These are phyloP conservation scores for Hymenoscyphus fraxineus DNA, from an alignment of 2,329 filamentous ascomycete genomes.

Conservation along the genomic window DNA sequence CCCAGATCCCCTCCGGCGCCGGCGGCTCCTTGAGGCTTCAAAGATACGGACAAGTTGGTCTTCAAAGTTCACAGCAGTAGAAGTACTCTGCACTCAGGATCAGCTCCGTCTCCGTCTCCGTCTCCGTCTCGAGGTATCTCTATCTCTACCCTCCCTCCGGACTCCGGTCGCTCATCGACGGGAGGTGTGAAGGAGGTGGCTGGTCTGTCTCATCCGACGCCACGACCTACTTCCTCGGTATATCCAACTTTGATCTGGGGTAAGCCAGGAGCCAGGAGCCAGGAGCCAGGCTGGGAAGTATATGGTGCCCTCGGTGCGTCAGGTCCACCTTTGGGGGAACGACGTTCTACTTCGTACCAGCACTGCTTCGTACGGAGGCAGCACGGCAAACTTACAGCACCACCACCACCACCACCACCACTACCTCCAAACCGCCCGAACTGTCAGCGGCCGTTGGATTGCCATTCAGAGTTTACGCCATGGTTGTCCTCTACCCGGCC, in stretches of 20 bases:
- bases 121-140: no score
- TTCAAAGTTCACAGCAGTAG: background rate
- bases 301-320: conserved; percentile 22
- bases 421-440: conserved; percentile 5
- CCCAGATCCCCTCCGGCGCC: background rate
- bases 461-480: conserved; percentile 3
- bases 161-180: background rate
- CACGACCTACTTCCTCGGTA: conserved; percentile 17
- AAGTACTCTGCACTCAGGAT: no score
- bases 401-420: background rate
- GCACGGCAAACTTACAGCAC: no score
- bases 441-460: conserved; percentile 13
- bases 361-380: no score
- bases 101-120: background rate
- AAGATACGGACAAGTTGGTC: conserved; percentile 7
- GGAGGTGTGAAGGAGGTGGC: conserved; percentile 30
- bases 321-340: conserved; percentile 14
- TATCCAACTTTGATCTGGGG: conserved; percentile 30
- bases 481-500: background rate
- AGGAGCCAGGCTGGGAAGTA: conserved; percentile 28
- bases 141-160: background rate
- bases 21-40: background rate
- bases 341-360: background rate
- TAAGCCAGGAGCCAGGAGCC: no score
- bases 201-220: conserved; percentile 32